Percentiles rank a stretch among this genome's conserved stretches.
Conservation (phyloP, 768 basidiomycete species). For the Zangia roseola region DNA sequence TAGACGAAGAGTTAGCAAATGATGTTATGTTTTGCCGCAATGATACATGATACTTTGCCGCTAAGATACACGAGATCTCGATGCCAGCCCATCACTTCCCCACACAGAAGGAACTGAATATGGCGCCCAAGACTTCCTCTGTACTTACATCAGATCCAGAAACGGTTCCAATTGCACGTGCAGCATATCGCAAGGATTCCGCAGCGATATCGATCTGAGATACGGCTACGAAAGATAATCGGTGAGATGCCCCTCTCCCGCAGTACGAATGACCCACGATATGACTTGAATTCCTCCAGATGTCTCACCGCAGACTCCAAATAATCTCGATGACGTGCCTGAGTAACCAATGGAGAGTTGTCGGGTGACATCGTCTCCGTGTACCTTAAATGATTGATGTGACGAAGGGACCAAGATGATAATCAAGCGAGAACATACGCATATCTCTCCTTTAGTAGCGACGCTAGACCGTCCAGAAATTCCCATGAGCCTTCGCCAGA, state of each 20-base stretch:
- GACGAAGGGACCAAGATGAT: background rate
- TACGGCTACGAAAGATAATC: conserved; percentile 38
- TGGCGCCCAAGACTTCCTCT: conserved; percentile 79
- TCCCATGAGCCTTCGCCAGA: conserved; percentile 53
- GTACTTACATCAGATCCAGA: conserved; percentile 70
- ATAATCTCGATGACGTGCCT: conserved; percentile 76
- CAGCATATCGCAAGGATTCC: conserved; percentile 86
- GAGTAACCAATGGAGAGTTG: conserved; percentile 64
- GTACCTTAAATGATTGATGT: conserved; percentile 11
- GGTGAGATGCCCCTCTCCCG: background rate
- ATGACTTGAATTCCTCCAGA: conserved; percentile 30
- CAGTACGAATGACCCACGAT: conserved; percentile 23
- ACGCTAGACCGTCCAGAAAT: conserved; percentile 61
- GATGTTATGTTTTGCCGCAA: background rate
- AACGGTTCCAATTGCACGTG: conserved; percentile 80
- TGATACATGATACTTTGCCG: conserved; percentile 2
- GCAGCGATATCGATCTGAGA: conserved; percentile 81
- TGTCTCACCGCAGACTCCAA: conserved; percentile 58
- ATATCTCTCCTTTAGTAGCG: conserved; percentile 38
- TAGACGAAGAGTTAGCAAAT: background rate
- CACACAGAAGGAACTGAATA: conserved; percentile 88
- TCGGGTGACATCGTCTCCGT: conserved; percentile 20
- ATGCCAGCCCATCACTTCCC: conserved; percentile 53
- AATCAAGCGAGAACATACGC: conserved; percentile 10
- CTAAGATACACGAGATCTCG: background rate